A percentile compares a stretch with the other conserved stretches of the same genome.
These are phyloP conservation scores for Lentinula boryana DNA, from an alignment of 768 basidiomycete genomes.

Conservation along the genomic window DNA sequence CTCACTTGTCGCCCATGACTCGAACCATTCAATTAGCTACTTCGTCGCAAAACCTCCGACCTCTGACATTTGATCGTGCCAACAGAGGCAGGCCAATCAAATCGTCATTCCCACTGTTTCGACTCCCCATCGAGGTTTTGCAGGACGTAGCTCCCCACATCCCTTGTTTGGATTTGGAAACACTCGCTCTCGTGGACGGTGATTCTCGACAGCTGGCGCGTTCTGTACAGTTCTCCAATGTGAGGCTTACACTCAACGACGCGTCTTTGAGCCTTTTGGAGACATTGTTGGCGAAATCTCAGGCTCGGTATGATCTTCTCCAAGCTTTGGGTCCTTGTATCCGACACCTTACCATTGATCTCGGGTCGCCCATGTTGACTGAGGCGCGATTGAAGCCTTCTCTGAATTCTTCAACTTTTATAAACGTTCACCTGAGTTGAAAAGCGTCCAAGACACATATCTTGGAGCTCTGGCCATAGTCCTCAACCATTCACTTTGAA, in stretches of 20 bases:
- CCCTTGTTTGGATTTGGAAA: constrained; percentile 15
- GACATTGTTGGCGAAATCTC: constrained; percentile 2
- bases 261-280: constrained; percentile 9
- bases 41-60: neutral
- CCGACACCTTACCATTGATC: constrained; percentile 16
- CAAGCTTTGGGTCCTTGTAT: constrained; percentile 14
- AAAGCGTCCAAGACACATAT: constrained; percentile 1
- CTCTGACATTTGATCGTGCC: constrained; percentile 20
- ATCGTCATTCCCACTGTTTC: constrained; percentile 19
- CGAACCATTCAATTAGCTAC: neutral
- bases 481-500: constrained; percentile 13
- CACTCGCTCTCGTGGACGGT: constrained; percentile 20
- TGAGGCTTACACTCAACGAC: constrained; percentile 14
- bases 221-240: constrained; percentile 15
- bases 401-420: neutral
- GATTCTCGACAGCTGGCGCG: constrained; percentile 20
- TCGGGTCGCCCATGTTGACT: neutral
- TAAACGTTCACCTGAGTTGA: neutral
- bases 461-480: constrained; percentile 7
- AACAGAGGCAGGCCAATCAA: constrained; percentile 10
- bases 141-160: constrained; percentile 19
- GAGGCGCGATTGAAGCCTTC: neutral
- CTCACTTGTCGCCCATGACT: neutral
- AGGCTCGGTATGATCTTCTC: neutral
- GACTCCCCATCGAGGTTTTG: constrained; percentile 22